A percentile compares a stretch with the other conserved stretches of the same genome.
phyloP scores from a whole-genome alignment of 1,284 basidiomycete species.

The Phaffia rhodozyma region DNA sequence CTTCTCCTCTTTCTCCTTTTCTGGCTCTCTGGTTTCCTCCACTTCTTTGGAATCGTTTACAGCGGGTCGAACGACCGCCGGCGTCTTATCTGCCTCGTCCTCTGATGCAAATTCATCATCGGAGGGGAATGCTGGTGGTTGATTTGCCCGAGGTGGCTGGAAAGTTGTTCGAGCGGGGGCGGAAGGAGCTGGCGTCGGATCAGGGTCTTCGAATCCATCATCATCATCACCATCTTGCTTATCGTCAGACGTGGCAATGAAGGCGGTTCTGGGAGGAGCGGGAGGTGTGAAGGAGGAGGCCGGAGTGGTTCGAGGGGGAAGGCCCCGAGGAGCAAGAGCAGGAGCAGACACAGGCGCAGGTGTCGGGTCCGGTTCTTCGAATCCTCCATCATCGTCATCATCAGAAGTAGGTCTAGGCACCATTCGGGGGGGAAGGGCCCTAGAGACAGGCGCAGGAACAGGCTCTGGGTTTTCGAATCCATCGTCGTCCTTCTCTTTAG shows the following conservation, averaged over 20 bases:
- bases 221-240: constrained; percentile 29
- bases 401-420: no score
- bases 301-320: constrained; percentile 20
- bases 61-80: background rate
- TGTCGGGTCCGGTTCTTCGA: no score
- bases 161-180: constrained; percentile 21
- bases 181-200: constrained; percentile 24
- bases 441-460: background rate
- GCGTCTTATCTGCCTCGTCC: constrained; percentile 5
- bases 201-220: constrained; percentile 30
- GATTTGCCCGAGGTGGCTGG: constrained; percentile 1
- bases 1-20: no score
- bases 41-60: no score
- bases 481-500: background rate
- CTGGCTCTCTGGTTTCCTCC: no score
- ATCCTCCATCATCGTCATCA: no score
- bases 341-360: no score
- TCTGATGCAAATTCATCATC: background rate
- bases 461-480: background rate
- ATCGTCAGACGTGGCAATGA: constrained; percentile 26
- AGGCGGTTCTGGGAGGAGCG: constrained; percentile 22
- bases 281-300: constrained; percentile 21
- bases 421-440: no score
- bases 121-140: constrained; percentile 10
- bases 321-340: constrained; percentile 15